These are phyloP conservation scores for Secale cereale DNA, from an alignment of 176 grass and related monocot species.

Conservation along the genomic window DNA sequence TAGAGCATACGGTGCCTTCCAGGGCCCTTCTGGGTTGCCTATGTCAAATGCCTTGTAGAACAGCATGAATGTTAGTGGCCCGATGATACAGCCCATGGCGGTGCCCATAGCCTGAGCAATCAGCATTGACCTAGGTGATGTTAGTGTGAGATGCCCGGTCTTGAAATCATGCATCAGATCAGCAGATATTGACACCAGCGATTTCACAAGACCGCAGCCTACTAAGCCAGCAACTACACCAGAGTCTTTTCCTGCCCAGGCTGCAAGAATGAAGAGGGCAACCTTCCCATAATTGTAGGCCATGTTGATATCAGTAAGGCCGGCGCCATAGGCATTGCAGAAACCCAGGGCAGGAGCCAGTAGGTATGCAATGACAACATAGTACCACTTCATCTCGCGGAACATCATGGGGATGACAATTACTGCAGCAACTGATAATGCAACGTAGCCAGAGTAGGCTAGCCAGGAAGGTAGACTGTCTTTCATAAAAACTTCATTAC, in stretches of 20 bases:
- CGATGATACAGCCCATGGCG: conserved; percentile 87
- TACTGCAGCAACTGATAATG: conserved; percentile 47
- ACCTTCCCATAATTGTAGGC: conserved; percentile 98
- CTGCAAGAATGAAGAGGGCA: conserved; percentile 82
- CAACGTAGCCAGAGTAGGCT: conserved; percentile 56
- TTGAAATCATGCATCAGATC: conserved; percentile 99
- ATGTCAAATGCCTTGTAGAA: conserved; percentile 97
- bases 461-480: conserved; percentile 71
- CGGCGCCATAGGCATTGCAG: conserved; percentile 94
- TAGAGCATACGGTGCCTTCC: conserved; percentile 95
- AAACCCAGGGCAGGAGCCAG: conserved; percentile 88
- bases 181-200: conserved; percentile 76
- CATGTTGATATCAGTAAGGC: conserved; percentile 98
- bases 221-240: conserved; percentile 90
- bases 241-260: conserved; percentile 72
- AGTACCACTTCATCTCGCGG: conserved; percentile 91
- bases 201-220: conserved; percentile 90
- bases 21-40: conserved; percentile 83
- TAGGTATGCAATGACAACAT: conserved; percentile 79
- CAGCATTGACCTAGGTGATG: conserved; percentile 91
- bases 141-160: conserved; percentile 89
- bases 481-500: conserved; percentile 67
- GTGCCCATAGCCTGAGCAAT: conserved; percentile 87
- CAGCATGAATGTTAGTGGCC: conserved; percentile 83
- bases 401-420: conserved; percentile 83